Base-by-base conservation (phyloP, 2,329 filamentous ascomycete species). In the Conoideocrella luteorostrata region DNA sequence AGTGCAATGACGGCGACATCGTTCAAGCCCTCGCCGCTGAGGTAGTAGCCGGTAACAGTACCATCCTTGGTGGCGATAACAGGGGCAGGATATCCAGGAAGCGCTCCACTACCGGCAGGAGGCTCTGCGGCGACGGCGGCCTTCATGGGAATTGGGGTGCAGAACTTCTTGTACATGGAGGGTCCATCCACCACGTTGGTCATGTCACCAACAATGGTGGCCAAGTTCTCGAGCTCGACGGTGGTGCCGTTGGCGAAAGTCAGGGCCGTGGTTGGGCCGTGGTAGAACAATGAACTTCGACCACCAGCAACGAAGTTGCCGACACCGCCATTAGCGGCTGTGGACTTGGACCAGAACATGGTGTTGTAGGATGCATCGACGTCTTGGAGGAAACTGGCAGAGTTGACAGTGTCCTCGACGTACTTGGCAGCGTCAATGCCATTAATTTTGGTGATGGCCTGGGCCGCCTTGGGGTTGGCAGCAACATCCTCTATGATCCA, bases 161-260 rank as follows among this genome's bases (percentile, higher is more conserved):
- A 67, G 45, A 67, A 66, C 39, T 51, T 56, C 15, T 50, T 39
- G 41, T 61, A 67, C 49, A 63, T 61, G 11, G 58, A 59, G 2
- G 49, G 48, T 5, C 64, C 63, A 35, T 64, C 58, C 0, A 51
- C 50, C 7, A 67, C 52, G 34, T 51, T 55, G 5, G 48, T 51
- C 43, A 65, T 53, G 33, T 60, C 46, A 4, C 49, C 47, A n/a
- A 52, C 52, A 35, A 66, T 54, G 1, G 39, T 40, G 3, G 64
- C 62, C 7, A 50, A 51, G 33, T 66, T 66, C 39, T 59, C 52
- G 5, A 58, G 44, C 1, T 54, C 55, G 12, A 53, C 22, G 28
- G 49, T 52, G 5, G 60, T 63, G 37, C 65, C 65, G 49, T 69
- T 65, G 24, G 52, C 56, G 37, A 65, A 68, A 3, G 60, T 61